These are phyloP conservation scores for Puccinia sorghi DNA, from an alignment of 1,284 basidiomycete species.

Conservation along the genomic window DNA sequence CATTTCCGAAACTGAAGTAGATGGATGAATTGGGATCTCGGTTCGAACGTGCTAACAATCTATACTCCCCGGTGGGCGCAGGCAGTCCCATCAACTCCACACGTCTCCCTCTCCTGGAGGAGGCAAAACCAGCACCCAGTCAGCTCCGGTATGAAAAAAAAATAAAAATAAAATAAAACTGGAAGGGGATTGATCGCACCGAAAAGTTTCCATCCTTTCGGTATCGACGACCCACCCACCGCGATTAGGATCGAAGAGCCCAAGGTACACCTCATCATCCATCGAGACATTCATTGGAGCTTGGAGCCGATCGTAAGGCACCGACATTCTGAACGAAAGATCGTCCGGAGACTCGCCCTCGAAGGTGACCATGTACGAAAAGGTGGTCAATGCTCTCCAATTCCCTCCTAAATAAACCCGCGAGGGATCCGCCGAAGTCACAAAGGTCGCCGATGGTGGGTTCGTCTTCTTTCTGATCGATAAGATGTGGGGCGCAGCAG, in stretches of 20 bases:
- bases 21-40: slow-evolving; percentile 7
- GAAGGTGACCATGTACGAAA: slow-evolving; percentile 33
- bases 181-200: slow-evolving; percentile 1
- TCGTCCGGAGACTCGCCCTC: slow-evolving; percentile 37
- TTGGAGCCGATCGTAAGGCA: slow-evolving; percentile 20
- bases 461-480: slow-evolving; percentile 24
- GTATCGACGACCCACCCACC: slow-evolving; percentile 42
- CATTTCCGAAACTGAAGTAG: slow-evolving; percentile 16
- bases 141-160: background rate
- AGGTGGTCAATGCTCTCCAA: slow-evolving; percentile 25
- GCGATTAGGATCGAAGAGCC: slow-evolving; percentile 27
- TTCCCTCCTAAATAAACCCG: slow-evolving; percentile 7
- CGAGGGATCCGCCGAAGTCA: slow-evolving; percentile 38
- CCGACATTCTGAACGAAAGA: slow-evolving; percentile 27
- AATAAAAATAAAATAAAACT: background rate
- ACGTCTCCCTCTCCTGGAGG: background rate
- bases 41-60: slow-evolving; percentile 17
- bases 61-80: slow-evolving; percentile 31
- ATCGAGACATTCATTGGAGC: background rate
- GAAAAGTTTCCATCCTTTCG: slow-evolving; percentile 26
- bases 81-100: slow-evolving; percentile 30
- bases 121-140: background rate
- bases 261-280: slow-evolving; percentile 37
- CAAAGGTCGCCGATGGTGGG: slow-evolving; percentile 32
- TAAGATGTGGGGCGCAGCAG: slow-evolving; percentile 13